phyloP scores from a whole-genome alignment of 768 basidiomycete species.

The Rhodotorula toruloides region DNA sequence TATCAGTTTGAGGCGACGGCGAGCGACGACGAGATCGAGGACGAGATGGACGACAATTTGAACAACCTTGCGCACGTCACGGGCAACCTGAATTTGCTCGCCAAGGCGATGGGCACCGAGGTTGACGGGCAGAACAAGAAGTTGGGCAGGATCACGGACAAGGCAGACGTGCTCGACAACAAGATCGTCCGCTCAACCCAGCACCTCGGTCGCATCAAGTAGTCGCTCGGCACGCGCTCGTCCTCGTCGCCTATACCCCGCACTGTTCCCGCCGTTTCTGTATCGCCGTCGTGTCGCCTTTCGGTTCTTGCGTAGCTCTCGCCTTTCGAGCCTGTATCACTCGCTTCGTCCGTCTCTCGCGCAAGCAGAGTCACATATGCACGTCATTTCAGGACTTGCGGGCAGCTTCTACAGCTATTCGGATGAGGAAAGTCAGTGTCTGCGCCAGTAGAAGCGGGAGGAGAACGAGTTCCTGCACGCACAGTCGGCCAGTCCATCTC shows the following conservation, averaged over 20 bases:
- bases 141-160: slow-evolving; percentile 69
- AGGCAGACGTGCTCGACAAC: slow-evolving; percentile 69
- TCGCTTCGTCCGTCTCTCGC: too few relatives aligned
- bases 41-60: slow-evolving; percentile 86
- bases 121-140: slow-evolving; percentile 78
- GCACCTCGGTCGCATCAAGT: slow-evolving; percentile 55
- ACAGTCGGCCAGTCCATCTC: slow-evolving; percentile 33
- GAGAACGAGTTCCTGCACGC: not conserved
- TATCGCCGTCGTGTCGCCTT: not conserved
- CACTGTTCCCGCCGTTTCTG: not conserved
- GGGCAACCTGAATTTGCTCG: slow-evolving; percentile 46
- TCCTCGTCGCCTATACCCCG: not conserved
- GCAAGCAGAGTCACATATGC: too few relatives aligned
- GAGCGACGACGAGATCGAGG: slow-evolving; percentile 89
- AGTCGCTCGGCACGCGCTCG: too few relatives aligned
- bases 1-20: slow-evolving; percentile 88
- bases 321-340: not conserved
- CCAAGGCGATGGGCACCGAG: slow-evolving; percentile 55
- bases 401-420: not conserved
- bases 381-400: too few relatives aligned
- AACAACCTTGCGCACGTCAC: slow-evolving; percentile 75
- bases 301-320: not conserved
- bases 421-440: not conserved
- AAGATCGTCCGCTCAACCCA: slow-evolving; percentile 76
- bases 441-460: too few relatives aligned